These are phyloP conservation scores for Coemansia sp. DNA, from an alignment of 192 early-diverging fungal genomes.

Conservation along the genomic window DNA sequence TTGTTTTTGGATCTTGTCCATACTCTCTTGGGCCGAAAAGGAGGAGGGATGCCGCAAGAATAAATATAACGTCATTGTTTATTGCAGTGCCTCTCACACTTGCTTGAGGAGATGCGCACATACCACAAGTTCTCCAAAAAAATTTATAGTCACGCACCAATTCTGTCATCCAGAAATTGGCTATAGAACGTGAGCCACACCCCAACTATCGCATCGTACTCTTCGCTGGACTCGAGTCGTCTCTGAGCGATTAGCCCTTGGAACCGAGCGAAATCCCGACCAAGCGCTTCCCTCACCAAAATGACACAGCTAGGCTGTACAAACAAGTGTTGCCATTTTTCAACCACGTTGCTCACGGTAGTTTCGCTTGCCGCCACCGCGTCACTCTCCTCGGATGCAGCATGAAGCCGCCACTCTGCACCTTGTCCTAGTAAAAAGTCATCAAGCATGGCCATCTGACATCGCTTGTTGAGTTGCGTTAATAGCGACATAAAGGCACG, in stretches of 20 bases:
- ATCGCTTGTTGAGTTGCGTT: slow-evolving; percentile 10
- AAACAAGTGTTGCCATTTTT: slow-evolving; percentile 14
- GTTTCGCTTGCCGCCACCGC: background rate
- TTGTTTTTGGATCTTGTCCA: background rate
- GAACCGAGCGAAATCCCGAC: background rate
- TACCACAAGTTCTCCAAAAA: background rate
- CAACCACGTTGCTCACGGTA: slow-evolving; percentile 6
- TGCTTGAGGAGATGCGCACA: background rate
- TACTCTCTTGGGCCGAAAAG: background rate
- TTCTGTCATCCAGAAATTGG: background rate
- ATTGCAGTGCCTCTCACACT: background rate
- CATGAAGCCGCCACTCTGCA: background rate
- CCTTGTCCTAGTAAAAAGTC: slow-evolving; percentile 1
- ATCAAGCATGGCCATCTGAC: slow-evolving; percentile 28
- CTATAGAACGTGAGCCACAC: slow-evolving; percentile 12
- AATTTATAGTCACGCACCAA: background rate
- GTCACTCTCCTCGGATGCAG: background rate
- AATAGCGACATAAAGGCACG: slow-evolving; percentile 5
- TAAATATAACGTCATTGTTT: background rate
- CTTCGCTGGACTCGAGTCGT: background rate
- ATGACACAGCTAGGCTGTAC: background rate
- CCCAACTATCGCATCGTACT: slow-evolving; percentile 2
- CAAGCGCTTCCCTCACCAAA: slow-evolving; percentile 2
- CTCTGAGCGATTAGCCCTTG: background rate
- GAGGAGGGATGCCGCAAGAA: background rate